phyloP scores from a whole-genome alignment of 768 basidiomycete genomes.

The Leccinum broughii region DNA sequence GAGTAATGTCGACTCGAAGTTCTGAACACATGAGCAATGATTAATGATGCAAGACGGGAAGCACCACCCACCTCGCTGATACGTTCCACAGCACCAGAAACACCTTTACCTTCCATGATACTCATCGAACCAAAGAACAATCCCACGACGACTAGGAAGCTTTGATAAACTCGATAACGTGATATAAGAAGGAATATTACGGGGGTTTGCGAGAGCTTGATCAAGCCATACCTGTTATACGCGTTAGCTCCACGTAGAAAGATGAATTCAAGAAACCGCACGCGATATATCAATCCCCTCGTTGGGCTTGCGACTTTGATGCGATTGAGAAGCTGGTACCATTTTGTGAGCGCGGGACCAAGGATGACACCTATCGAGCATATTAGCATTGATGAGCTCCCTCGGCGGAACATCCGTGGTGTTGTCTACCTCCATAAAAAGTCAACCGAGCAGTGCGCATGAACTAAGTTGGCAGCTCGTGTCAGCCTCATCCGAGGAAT shows the following conservation, averaged over 20 bases:
- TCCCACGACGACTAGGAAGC: constrained; percentile 41
- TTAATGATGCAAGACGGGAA: background rate
- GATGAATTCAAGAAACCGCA: constrained; percentile 32
- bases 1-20: constrained; percentile 70
- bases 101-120: constrained; percentile 72
- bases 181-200: constrained; percentile 34
- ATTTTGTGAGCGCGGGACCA: constrained; percentile 79
- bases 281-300: constrained; percentile 60
- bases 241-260: background rate
- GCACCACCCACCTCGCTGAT: constrained; percentile 37
- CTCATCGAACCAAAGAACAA: constrained; percentile 78
- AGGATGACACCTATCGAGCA: constrained; percentile 58
- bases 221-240: constrained; percentile 70
- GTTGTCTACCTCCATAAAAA: constrained; percentile 65
- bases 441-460: constrained; percentile 61
- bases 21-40: constrained; percentile 38
- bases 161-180: constrained; percentile 4
- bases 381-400: background rate
- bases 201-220: constrained; percentile 75
- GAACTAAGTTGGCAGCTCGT: constrained; percentile 39
- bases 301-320: constrained; percentile 66
- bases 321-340: constrained; percentile 73
- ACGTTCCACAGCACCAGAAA: constrained; percentile 48
- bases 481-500: background rate
- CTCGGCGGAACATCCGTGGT: background rate